phyloP scores from a whole-genome alignment of 2,329 filamentous ascomycete species.

The Rhexocercosporidium sp. region DNA sequence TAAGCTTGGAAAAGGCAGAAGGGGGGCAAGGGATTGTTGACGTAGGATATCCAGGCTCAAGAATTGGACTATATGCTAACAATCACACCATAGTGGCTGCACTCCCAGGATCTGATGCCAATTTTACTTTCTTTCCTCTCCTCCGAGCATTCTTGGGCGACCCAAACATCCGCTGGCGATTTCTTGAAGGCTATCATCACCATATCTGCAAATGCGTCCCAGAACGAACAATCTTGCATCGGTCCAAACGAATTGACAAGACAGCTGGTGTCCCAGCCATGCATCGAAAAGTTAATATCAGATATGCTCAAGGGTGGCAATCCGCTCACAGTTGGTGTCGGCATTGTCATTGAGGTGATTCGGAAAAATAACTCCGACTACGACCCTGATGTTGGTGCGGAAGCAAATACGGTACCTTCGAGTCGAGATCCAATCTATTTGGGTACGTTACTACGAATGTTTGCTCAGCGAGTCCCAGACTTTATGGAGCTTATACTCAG shows the following conservation, averaged over 20 bases:
- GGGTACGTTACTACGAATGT: conserved; percentile 84
- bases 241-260: conserved; percentile 96
- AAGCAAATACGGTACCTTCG: conserved; percentile 79
- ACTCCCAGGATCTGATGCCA: conserved; percentile 86
- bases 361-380: conserved; percentile 99
- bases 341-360: conserved; percentile 98
- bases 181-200: conserved; percentile 99
- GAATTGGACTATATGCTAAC: conserved; percentile 10
- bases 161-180: conserved; percentile 94
- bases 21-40: conserved; percentile 92
- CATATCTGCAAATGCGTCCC: conserved; percentile 96
- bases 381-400: conserved; percentile 86
- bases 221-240: conserved; percentile 98
- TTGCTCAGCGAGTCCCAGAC: conserved; percentile 88
- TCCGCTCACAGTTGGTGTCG: conserved; percentile 91
- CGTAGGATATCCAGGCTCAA: conserved; percentile 56
- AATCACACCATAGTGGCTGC: conserved; percentile 74
- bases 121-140: conserved; percentile 85
- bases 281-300: conserved; percentile 81
- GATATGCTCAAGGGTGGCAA: conserved; percentile 96
- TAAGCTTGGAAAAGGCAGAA: conserved; percentile 91
- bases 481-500: conserved; percentile 93
- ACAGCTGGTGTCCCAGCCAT: conserved; percentile 86
- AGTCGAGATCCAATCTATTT: conserved; percentile 94
- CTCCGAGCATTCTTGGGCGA: conserved; percentile 83